Conservation (phyloP, 1,284 basidiomycete species). For the Dichomitus squalens region DNA sequence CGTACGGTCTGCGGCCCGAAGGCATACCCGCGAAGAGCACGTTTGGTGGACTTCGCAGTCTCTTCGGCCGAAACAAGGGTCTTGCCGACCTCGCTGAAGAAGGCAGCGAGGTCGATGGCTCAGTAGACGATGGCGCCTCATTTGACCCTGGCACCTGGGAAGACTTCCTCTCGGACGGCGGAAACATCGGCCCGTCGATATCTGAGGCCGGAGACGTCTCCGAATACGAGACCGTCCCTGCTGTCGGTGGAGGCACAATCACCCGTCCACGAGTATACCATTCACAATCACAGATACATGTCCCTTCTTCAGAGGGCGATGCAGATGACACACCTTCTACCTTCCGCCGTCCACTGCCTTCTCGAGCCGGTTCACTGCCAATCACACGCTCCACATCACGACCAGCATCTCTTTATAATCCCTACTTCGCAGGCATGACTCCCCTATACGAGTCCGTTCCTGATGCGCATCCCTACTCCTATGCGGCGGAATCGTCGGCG, state of each 20-base stretch:
- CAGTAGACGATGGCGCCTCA: constrained; percentile 48
- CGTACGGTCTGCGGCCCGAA: constrained; percentile 95
- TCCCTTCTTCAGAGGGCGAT: constrained; percentile 19
- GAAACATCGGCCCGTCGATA: constrained; percentile 33
- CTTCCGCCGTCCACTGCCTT: constrained; percentile 15
- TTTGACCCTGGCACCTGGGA: constrained; percentile 75
- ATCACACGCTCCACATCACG: constrained; percentile 25
- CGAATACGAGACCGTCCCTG: constrained; percentile 51
- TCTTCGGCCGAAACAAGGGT: constrained; percentile 69
- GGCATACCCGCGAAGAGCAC: constrained; percentile 77
- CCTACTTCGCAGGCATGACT: constrained; percentile 34
- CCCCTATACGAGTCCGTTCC: constrained; percentile 23
- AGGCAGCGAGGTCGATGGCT: constrained; percentile 47
- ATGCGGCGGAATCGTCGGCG: constrained; percentile 18
- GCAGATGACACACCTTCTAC: constrained; percentile 10
- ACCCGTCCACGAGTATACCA: constrained; percentile 65
- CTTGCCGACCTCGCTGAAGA: constrained; percentile 82
- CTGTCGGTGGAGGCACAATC: constrained; percentile 67
- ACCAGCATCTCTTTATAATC: constrained; percentile 32
- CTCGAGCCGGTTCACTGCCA: constrained; percentile 13
- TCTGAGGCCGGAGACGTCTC: constrained; percentile 27
- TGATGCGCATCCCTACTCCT: constrained; percentile 16
- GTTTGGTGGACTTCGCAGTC: constrained; percentile 71
- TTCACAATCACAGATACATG: constrained; percentile 48
- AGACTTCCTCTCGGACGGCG: constrained; percentile 44